Evolutionary conservation across 2,329 filamentous ascomycete species (phyloP).

Genomic region (Alternaria metachromatica): DNA sequence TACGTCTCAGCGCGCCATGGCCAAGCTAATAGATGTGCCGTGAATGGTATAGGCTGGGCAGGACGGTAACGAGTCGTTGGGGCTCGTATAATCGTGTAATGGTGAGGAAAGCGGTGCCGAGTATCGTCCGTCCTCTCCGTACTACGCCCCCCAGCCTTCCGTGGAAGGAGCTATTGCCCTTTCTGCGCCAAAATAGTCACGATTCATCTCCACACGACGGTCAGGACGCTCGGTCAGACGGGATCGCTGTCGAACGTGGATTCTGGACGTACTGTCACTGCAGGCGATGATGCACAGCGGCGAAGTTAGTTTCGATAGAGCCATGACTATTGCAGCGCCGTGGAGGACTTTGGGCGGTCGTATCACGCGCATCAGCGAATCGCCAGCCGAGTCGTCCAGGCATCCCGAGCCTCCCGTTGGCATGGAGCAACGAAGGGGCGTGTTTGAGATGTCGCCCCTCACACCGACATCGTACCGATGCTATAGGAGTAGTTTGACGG

Average conservation of each 20-base stretch:
- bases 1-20: constrained; percentile 45
- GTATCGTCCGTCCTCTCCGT: constrained; percentile 28
- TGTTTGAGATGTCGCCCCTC: constrained; percentile 22
- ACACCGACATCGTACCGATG: constrained; percentile 16
- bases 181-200: constrained; percentile 32
- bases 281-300: constrained; percentile 19
- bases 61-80: constrained; percentile 29
- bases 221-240: constrained; percentile 27
- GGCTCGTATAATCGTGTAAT: constrained; percentile 23
- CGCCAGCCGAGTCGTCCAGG: constrained; percentile 7
- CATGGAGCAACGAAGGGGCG: constrained; percentile 17
- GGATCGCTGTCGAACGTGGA: constrained; percentile 6
- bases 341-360: constrained; percentile 1
- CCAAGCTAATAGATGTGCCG: constrained; percentile 42
- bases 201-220: constrained; percentile 35
- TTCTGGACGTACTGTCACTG: constrained; percentile 7
- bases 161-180: constrained; percentile 25
- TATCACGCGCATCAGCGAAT: constrained; percentile 13
- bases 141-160: constrained; percentile 30
- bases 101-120: constrained; percentile 32
- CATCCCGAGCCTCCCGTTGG: constrained; percentile 15
- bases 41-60: constrained; percentile 33
- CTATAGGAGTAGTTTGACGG: neutral
- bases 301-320: constrained; percentile 16
- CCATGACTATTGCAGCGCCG: constrained; percentile 19